These are phyloP conservation scores for Talaromyces adpressus DNA, from an alignment of 495 filamentous ascomycete species.

Conservation along the genomic window DNA sequence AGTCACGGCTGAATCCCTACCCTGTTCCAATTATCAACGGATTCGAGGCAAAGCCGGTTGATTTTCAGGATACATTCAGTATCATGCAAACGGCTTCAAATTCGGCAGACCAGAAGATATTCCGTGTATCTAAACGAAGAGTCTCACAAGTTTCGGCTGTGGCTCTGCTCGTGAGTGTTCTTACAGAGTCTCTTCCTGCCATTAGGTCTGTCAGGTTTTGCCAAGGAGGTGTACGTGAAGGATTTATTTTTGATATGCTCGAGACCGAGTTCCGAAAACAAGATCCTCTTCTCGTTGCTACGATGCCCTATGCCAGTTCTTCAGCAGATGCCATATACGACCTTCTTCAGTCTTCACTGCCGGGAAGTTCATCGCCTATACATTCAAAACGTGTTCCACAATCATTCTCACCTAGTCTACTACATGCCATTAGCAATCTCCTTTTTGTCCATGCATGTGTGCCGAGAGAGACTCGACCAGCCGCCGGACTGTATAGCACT, in stretches of 20 bases:
- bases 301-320: slow-evolving; percentile 38
- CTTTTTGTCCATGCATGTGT: slow-evolving; percentile 43
- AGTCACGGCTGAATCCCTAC: slow-evolving; percentile 62
- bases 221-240: slow-evolving; percentile 80
- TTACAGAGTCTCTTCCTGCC: slow-evolving; percentile 59
- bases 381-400: slow-evolving; percentile 19
- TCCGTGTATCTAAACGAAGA: slow-evolving; percentile 77
- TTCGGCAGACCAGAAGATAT: slow-evolving; percentile 42
- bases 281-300: slow-evolving; percentile 59
- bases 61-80: slow-evolving; percentile 54
- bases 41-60: slow-evolving; percentile 54
- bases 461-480: slow-evolving; percentile 48
- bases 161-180: slow-evolving; percentile 63
- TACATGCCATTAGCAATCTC: slow-evolving; percentile 47
- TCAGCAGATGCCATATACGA: slow-evolving; percentile 29
- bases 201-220: slow-evolving; percentile 76
- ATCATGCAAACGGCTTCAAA: slow-evolving; percentile 45
- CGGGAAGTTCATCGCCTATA: slow-evolving; percentile 19
- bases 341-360: slow-evolving; percentile 40
- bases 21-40: slow-evolving; percentile 82
- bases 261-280: slow-evolving; percentile 47
- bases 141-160: slow-evolving; percentile 80
- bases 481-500: slow-evolving; percentile 65
- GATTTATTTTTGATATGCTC: slow-evolving; percentile 64
- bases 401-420: slow-evolving; percentile 33